Conservation (phyloP, 2,329 filamentous ascomycete species). For the Trichoderma simmonsii region DNA sequence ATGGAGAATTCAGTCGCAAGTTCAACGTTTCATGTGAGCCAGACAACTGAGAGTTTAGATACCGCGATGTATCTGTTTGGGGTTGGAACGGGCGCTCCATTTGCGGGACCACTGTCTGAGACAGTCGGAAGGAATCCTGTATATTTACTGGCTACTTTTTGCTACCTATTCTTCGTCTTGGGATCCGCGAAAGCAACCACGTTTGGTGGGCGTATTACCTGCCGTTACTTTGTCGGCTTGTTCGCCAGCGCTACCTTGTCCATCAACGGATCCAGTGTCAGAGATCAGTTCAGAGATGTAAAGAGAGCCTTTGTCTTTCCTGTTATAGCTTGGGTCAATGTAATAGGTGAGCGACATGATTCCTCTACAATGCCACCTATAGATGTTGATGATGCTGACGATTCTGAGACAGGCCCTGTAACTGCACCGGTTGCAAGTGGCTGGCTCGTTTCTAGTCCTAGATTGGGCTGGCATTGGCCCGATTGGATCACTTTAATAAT, state of each 20-base stretch:
- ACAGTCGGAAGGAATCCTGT: conserved; percentile 47
- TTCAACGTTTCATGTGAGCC: conserved; percentile 40
- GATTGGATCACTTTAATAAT: conserved; percentile 1
- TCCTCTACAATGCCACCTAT: too few relatives aligned
- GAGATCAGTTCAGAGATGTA: conserved; percentile 46
- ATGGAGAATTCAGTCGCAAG: conserved; percentile 41
- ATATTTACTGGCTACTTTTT: conserved; percentile 44
- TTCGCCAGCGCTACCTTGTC: conserved; percentile 37
- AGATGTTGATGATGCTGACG: neutral
- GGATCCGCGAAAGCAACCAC: conserved; percentile 45
- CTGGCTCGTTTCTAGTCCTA: neutral
- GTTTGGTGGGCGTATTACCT: conserved; percentile 45
- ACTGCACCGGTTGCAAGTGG: neutral
- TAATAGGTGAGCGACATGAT: conserved; percentile 19
- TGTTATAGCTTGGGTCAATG: conserved; percentile 45
- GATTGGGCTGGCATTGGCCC: neutral
- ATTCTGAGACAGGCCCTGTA: neutral
- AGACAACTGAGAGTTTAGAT: conserved; percentile 42
- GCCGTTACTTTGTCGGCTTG: conserved; percentile 48
- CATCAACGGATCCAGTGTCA: conserved; percentile 42
- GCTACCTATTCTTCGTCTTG: conserved; percentile 49
- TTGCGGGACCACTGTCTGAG: conserved; percentile 48
- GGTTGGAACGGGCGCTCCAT: conserved; percentile 46
- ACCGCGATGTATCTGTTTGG: conserved; percentile 47
- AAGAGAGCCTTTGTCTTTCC: conserved; percentile 50